Evolutionary conservation across 1,139 yeast species (phyloP).

Genomic region (Debaryomyces nepalensis): DNA sequence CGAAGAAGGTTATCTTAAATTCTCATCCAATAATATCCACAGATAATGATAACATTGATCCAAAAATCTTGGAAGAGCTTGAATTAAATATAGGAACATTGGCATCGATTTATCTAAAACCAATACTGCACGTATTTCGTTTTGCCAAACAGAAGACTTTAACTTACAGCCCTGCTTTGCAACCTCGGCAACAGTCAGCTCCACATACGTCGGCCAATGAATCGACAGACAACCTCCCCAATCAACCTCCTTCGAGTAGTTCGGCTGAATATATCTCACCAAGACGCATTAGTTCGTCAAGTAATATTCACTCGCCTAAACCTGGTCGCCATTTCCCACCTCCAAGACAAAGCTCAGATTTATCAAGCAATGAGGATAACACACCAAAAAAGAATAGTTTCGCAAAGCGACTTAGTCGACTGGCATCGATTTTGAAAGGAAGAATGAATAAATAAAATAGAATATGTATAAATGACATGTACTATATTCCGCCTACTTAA

Average conservation of each 20-base stretch:
- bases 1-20: slow-evolving; percentile 63
- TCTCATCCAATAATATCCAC: slow-evolving; percentile 65
- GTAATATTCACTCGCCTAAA: neutral
- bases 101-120: slow-evolving; percentile 84
- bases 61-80: slow-evolving; percentile 73
- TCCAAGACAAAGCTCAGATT: slow-evolving; percentile 4
- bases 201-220: slow-evolving; percentile 16
- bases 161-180: slow-evolving; percentile 67
- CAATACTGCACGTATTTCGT: slow-evolving; percentile 79
- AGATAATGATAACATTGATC: slow-evolving; percentile 74
- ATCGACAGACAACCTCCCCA: slow-evolving; percentile 15
- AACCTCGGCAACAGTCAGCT: slow-evolving; percentile 24
- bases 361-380: slow-evolving; percentile 7
- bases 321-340: slow-evolving; percentile 1
- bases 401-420: slow-evolving; percentile 35
- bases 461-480: neutral
- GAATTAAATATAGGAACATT: slow-evolving; percentile 82
- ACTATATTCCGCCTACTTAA: slow-evolving; percentile 1
- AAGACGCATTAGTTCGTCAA: neutral
- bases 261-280: neutral
- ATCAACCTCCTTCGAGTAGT: neutral
- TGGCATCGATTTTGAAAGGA: slow-evolving; percentile 36
- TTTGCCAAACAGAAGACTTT: slow-evolving; percentile 60
- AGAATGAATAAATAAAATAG: slow-evolving; percentile 20
- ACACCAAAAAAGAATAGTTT: slow-evolving; percentile 29